A percentile compares a stretch with the other conserved stretches of the same genome.
Evolutionary conservation across 768 basidiomycete species (phyloP).

Genomic region (Boletus huronensis): DNA sequence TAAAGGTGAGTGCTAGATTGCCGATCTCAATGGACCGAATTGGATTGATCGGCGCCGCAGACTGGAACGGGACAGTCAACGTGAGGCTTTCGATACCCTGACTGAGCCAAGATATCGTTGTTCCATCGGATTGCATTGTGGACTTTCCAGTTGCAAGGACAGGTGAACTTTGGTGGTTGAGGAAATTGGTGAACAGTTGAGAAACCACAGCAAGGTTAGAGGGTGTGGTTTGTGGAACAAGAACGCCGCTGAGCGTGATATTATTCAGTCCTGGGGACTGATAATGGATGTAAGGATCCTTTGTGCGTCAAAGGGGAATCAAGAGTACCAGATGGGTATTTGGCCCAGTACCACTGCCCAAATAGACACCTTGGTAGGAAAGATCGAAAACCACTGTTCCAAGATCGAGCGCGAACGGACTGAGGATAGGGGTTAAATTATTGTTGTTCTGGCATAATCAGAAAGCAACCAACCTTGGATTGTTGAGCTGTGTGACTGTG

Average conservation of each 20-base stretch:
- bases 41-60: slow-evolving; percentile 50
- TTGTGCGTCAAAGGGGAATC: not conserved
- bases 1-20: slow-evolving; percentile 54
- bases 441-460: not conserved
- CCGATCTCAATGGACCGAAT: slow-evolving; percentile 65
- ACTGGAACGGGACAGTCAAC: slow-evolving; percentile 61
- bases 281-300: slow-evolving; percentile 1
- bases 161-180: slow-evolving; percentile 57
- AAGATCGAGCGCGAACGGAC: slow-evolving; percentile 66
- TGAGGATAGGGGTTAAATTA: slow-evolving; percentile 24
- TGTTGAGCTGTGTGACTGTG: slow-evolving; percentile 52
- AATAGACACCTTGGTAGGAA: slow-evolving; percentile 50
- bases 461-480: slow-evolving; percentile 45
- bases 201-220: slow-evolving; percentile 49
- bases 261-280: slow-evolving; percentile 54
- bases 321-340: slow-evolving; percentile 48
- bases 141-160: slow-evolving; percentile 60
- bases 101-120: slow-evolving; percentile 63
- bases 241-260: slow-evolving; percentile 54
- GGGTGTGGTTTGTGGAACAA: slow-evolving; percentile 49
- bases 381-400: slow-evolving; percentile 66
- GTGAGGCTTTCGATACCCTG: slow-evolving; percentile 52
- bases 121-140: slow-evolving; percentile 53
- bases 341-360: slow-evolving; percentile 53
- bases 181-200: slow-evolving; percentile 64